Conservation (phyloP, 345 rosid genomes). For the Salix udensis region DNA sequence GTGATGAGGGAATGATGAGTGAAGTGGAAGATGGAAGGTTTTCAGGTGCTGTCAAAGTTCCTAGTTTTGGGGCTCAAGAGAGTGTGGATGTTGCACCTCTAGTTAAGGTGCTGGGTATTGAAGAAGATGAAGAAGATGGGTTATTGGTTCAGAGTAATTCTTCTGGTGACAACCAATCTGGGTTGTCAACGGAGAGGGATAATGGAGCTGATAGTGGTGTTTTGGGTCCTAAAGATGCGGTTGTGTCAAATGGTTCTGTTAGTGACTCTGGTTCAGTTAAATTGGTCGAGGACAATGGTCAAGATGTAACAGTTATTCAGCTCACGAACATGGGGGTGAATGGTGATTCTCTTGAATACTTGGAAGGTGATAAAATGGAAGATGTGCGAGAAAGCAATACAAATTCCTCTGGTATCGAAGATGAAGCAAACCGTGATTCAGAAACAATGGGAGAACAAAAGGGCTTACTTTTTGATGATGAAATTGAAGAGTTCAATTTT, state of each 20-base stretch:
- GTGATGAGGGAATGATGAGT: constrained; percentile 32
- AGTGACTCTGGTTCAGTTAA: constrained; percentile 19
- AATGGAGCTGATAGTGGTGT: constrained; percentile 5
- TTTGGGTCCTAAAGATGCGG: constrained; percentile 14
- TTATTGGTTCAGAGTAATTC: constrained; percentile 1
- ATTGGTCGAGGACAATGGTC: neutral
- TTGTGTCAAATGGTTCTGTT: constrained; percentile 7
- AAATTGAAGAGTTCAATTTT: constrained; percentile 25
- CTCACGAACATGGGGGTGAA: neutral
- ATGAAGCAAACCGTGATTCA: constrained; percentile 13
- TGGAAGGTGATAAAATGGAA: constrained; percentile 10
- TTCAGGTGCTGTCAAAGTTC: constrained; percentile 29
- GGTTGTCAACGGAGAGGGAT: neutral
- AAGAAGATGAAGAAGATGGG: constrained; percentile 18
- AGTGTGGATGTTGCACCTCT: constrained; percentile 24
- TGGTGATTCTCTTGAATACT: constrained; percentile 4
- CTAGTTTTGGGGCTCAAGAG: constrained; percentile 13
- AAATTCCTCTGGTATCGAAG: neutral
- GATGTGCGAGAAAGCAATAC: constrained; percentile 1
- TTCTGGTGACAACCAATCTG: constrained; percentile 5
- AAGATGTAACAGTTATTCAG: constrained; percentile 6
- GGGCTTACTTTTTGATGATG: constrained; percentile 28
- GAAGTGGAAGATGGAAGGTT: constrained; percentile 28
- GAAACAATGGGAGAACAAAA: constrained; percentile 10
- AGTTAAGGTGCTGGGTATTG: constrained; percentile 19